Conservation (phyloP, 192 early-diverging fungal species). For the Physocladia obscura region DNA sequence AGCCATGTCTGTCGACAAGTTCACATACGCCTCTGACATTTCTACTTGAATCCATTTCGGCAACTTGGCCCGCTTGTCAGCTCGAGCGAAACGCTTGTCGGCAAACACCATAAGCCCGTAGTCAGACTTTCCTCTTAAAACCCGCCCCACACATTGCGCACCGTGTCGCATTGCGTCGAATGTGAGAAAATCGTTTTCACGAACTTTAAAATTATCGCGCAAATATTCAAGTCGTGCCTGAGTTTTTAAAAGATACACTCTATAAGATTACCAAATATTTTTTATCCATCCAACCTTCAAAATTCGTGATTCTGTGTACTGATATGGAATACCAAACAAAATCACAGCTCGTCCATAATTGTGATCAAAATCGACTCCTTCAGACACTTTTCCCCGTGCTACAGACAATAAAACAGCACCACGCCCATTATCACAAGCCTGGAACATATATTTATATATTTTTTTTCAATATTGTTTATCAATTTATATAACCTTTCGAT, state of each 20-base stretch:
- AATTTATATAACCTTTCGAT: conserved; percentile 61
- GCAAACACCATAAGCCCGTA: conserved; percentile 99
- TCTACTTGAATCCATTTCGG: conserved; percentile 95
- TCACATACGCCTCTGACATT: conserved; percentile 83
- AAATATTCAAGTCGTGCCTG: conserved; percentile 94
- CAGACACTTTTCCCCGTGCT: conserved; percentile 97
- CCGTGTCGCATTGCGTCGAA: conserved; percentile 99
- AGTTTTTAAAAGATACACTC: conserved; percentile 19
- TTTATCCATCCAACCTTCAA: conserved; percentile 6
- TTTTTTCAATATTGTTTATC: background rate
- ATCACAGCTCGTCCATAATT: conserved; percentile 98
- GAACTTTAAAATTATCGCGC: conserved; percentile 85
- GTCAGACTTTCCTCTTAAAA: conserved; percentile 95
- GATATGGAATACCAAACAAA: conserved; percentile 99
- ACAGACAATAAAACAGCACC: conserved; percentile 96
- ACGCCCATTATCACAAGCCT: conserved; percentile 96
- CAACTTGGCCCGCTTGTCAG: conserved; percentile 92
- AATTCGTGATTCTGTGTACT: conserved; percentile 44
- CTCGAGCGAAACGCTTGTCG: conserved; percentile 92
- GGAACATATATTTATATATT: background rate
- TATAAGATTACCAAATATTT: no score
- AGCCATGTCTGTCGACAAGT: conserved; percentile 97
- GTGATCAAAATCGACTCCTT: conserved; percentile 99
- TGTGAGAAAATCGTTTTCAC: conserved; percentile 98
- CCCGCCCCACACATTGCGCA: conserved; percentile 97